Evolutionary conservation across 1,284 basidiomycete species (phyloP).

Genomic region (Apiotrichum porosum): DNA sequence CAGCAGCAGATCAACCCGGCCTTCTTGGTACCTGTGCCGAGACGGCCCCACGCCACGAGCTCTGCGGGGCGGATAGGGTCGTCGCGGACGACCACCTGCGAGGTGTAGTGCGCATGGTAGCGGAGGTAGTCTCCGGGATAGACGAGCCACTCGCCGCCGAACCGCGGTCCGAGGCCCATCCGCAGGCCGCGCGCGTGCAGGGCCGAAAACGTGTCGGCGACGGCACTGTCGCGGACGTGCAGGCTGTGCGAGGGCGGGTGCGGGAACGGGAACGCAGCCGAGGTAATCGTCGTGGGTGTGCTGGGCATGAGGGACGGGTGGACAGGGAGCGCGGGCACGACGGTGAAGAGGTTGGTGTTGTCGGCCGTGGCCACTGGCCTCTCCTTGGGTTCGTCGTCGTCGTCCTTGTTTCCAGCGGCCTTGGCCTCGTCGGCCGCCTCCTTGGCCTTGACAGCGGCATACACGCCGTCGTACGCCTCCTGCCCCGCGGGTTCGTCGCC

Average conservation of each 20-base stretch:
- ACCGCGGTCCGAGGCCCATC: slow-evolving; percentile 61
- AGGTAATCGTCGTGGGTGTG: slow-evolving; percentile 22
- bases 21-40: slow-evolving; percentile 98
- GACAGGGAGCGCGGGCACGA: slow-evolving; percentile 17
- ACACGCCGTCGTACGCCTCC: slow-evolving; percentile 1
- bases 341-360: slow-evolving; percentile 24
- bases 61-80: slow-evolving; percentile 74
- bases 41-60: slow-evolving; percentile 86
- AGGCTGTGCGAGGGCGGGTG: neutral
- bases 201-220: slow-evolving; percentile 30
- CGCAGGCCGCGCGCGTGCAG: slow-evolving; percentile 32
- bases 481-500: slow-evolving; percentile 9
- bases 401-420: too few species aligned
- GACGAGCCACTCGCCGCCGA: slow-evolving; percentile 91
- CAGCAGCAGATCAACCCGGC: slow-evolving; percentile 85
- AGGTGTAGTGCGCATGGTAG: slow-evolving; percentile 95
- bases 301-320: slow-evolving; percentile 13
- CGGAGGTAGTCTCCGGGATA: slow-evolving; percentile 96
- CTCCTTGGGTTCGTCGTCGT: neutral
- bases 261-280: slow-evolving; percentile 25
- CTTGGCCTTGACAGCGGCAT: slow-evolving; percentile 1
- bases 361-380: slow-evolving; percentile 9
- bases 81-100: slow-evolving; percentile 65
- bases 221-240: slow-evolving; percentile 28
- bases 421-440: neutral